phyloP scores from a whole-genome alignment of 2,329 filamentous ascomycete genomes.

The Fusarium sp. region DNA sequence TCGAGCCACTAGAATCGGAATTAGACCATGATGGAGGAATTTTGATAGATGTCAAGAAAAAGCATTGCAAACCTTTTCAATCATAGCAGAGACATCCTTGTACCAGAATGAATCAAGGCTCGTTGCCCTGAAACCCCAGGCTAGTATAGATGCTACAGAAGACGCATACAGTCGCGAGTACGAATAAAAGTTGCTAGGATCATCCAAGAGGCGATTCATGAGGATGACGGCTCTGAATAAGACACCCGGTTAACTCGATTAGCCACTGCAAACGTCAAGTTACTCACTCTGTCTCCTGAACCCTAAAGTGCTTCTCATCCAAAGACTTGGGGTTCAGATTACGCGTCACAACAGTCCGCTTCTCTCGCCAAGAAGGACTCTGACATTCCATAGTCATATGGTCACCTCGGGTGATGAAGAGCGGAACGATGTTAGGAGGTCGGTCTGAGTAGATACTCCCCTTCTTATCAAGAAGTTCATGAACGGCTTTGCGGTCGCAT shows the following conservation, averaged over 20 bases:
- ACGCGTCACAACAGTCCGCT: background rate
- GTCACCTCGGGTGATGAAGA: background rate
- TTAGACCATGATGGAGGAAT: background rate
- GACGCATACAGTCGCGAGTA: background rate
- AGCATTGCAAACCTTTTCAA: background rate
- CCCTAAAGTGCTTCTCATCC: background rate
- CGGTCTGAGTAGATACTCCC: background rate
- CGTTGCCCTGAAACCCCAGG: background rate
- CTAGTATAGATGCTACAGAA: background rate
- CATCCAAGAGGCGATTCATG: background rate
- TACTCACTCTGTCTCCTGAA: background rate
- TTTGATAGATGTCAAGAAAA: background rate
- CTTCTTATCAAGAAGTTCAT: background rate
- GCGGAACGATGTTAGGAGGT: background rate
- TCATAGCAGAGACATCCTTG: background rate
- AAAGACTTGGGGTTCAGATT: background rate
- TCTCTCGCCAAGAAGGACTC: background rate
- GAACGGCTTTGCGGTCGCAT: background rate
- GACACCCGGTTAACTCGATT: background rate
- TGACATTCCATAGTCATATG: background rate
- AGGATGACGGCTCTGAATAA: background rate
- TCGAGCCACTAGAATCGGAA: background rate
- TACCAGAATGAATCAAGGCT: background rate
- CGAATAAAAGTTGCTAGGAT: background rate
- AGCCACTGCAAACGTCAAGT: too few relatives aligned